These are phyloP conservation scores for Naganishia sp. DNA, from an alignment of 1,284 basidiomycete species.

Conservation along the genomic window DNA sequence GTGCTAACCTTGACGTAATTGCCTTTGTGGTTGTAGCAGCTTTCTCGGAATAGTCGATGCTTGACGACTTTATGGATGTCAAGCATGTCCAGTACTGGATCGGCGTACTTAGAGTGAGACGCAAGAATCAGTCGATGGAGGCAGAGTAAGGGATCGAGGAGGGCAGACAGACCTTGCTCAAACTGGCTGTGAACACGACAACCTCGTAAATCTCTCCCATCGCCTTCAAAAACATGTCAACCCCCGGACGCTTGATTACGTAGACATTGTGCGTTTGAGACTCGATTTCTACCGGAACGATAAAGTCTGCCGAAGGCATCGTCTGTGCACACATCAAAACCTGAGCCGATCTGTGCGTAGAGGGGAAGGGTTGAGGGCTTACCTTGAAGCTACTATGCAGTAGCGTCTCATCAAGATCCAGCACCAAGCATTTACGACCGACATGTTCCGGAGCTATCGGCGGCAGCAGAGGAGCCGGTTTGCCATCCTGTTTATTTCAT, in stretches of 20 bases:
- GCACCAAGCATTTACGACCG: slow-evolving; percentile 87
- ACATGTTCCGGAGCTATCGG: slow-evolving; percentile 70
- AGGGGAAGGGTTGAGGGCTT: slow-evolving; percentile 34
- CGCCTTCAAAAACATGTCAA: slow-evolving; percentile 91
- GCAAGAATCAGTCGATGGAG: slow-evolving; percentile 5
- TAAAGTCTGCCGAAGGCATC: slow-evolving; percentile 93
- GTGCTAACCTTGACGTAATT: slow-evolving; percentile 91
- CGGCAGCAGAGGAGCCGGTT: slow-evolving; percentile 78
- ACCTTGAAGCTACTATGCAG: slow-evolving; percentile 93
- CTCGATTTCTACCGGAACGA: slow-evolving; percentile 98
- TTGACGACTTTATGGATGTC: slow-evolving; percentile 88
- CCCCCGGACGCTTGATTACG: slow-evolving; percentile 97
- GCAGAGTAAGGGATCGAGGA: background rate
- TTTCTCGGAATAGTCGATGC: slow-evolving; percentile 96
- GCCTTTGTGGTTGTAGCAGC: slow-evolving; percentile 97
- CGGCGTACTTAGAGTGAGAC: slow-evolving; percentile 72
- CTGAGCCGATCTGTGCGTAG: background rate
- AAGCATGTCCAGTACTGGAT: slow-evolving; percentile 95
- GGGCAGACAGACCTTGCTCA: slow-evolving; percentile 76
- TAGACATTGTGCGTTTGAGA: slow-evolving; percentile 98
- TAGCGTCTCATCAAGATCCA: slow-evolving; percentile 94
- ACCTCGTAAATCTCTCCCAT: slow-evolving; percentile 99
- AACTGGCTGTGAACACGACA: slow-evolving; percentile 95
- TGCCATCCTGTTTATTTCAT: slow-evolving; percentile 66
- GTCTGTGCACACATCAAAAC: slow-evolving; percentile 60